These are phyloP conservation scores for Panicum miliaceum DNA, from an alignment of 176 grass and related monocot genomes.

Conservation along the genomic window DNA sequence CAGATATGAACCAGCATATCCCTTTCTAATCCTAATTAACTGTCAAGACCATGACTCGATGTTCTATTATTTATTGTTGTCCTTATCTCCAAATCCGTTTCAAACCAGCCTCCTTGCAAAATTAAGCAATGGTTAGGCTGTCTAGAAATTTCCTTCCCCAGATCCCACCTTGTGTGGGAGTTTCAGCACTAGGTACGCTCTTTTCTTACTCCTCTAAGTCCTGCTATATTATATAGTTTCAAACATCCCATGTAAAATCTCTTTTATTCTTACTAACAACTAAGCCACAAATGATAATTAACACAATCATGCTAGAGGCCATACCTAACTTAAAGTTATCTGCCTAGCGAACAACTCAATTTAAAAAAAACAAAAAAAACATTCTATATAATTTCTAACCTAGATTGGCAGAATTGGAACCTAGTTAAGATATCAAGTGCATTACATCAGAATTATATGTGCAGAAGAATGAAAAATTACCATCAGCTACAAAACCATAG, in stretches of 20 bases:
- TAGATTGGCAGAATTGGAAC: not conserved
- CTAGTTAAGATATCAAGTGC: conserved; percentile 20
- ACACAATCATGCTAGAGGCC: not conserved
- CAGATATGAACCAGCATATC: not conserved
- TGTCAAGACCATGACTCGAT: conserved; percentile 9
- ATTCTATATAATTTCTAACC: not conserved
- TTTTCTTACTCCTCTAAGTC: not conserved
- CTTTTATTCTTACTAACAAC: conserved; percentile 16
- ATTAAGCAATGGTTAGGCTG: not conserved
- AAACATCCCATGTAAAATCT: conserved; percentile 19
- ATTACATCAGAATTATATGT: conserved; percentile 15
- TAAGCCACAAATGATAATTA: conserved; percentile 22
- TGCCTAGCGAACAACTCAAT: conserved; percentile 8
- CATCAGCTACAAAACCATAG: conserved; percentile 94
- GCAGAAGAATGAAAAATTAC: conserved; percentile 50
- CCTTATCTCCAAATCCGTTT: not conserved
- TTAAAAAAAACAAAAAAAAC: not conserved
- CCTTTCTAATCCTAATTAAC: conserved; percentile 25
- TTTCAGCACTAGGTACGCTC: not conserved
- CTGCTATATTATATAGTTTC: not conserved
- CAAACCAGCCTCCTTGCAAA: not conserved
- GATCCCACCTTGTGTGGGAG: not conserved
- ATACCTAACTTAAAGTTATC: not conserved
- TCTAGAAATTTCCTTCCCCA: not conserved
- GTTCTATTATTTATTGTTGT: not conserved